Evolutionary conservation across 2,329 filamentous ascomycete species (phyloP).

Genomic region (Alternaria postmessia): DNA sequence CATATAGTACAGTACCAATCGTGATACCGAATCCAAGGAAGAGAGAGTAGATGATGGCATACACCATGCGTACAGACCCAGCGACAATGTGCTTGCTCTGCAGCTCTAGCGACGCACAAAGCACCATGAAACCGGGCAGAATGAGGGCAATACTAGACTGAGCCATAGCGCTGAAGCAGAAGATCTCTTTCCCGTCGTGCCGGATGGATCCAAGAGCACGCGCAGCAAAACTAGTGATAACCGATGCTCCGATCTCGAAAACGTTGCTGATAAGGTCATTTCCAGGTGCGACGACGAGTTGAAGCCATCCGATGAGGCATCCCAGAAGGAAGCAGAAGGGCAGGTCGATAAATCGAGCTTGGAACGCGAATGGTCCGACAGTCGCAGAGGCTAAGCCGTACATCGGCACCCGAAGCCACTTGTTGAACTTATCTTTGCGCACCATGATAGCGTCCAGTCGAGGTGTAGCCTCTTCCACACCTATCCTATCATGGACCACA

Average conservation of each 20-base stretch:
- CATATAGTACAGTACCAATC: constrained; percentile 59
- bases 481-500: constrained; percentile 79
- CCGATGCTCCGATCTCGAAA: constrained; percentile 59
- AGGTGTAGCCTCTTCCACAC: constrained; percentile 73
- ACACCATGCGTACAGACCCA: constrained; percentile 61
- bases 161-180: constrained; percentile 61
- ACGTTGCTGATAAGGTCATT: constrained; percentile 72
- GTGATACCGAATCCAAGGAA: constrained; percentile 63
- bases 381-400: constrained; percentile 79
- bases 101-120: constrained; percentile 60
- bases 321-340: constrained; percentile 80
- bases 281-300: constrained; percentile 75
- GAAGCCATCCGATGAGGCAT: constrained; percentile 75
- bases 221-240: constrained; percentile 60
- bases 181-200: constrained; percentile 50
- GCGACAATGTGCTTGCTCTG: constrained; percentile 59
- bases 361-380: constrained; percentile 83
- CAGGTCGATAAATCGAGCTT: constrained; percentile 78
- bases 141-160: constrained; percentile 61
- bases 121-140: constrained; percentile 60
- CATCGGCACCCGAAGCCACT: constrained; percentile 64
- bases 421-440: constrained; percentile 62
- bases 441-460: constrained; percentile 69
- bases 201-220: constrained; percentile 60
- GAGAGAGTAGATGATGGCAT: constrained; percentile 62